Conservation (phyloP, 75 land plant species). For the Cunninghamia lanceolata region DNA sequence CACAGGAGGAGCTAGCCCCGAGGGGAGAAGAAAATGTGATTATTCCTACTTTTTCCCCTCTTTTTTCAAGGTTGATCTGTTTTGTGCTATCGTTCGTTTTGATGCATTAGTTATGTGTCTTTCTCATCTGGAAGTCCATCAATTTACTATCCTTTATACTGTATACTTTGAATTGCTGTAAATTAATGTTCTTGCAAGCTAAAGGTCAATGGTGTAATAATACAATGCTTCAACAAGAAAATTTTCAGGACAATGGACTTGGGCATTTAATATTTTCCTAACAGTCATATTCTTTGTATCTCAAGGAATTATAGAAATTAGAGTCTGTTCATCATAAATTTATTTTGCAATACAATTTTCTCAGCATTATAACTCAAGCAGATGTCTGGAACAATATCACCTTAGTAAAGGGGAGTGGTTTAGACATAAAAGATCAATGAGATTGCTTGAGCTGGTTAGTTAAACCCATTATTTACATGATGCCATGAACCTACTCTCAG, state of each 20-base stretch:
- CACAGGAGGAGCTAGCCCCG: constrained; percentile 98
- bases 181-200: neutral
- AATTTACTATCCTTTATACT: neutral
- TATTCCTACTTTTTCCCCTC: neutral
- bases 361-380: neutral
- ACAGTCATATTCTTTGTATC: neutral
- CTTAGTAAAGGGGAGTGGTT: neutral
- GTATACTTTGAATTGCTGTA: neutral
- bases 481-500: neutral
- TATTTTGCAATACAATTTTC: neutral
- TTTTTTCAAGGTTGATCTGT: neutral
- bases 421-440: neutral
- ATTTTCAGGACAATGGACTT: neutral
- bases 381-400: neutral
- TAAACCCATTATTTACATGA: neutral
- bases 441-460: neutral
- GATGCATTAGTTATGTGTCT: neutral
- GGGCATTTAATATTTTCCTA: neutral
- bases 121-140: neutral
- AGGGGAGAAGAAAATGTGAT: constrained; percentile 97
- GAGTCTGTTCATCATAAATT: neutral
- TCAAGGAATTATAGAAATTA: neutral
- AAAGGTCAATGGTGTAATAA: neutral
- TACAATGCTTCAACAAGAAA: neutral
- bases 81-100: neutral